Evolutionary conservation across 768 basidiomycete genomes (phyloP), one percentile per base, ranked within the genome.

Genomic region (Tylopilus sp.): DNA sequence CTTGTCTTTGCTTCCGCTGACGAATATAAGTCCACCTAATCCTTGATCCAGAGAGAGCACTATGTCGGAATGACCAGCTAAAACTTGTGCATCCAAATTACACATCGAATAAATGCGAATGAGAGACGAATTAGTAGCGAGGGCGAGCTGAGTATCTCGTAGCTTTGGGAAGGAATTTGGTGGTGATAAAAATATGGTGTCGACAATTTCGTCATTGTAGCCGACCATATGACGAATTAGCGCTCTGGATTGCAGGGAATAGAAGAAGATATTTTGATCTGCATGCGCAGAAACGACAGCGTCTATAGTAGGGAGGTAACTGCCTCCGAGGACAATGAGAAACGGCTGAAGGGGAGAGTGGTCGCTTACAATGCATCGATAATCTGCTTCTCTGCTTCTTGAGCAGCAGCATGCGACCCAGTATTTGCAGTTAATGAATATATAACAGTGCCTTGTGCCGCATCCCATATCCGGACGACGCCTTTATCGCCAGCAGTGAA

Each of bases 161-260:
- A 63, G 56, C 36, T 63, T 56, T 26, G 58, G 59, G 8, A 58
- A 62, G 19, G 67, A 43, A 21, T 74, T 66, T 24, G 62, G n/a
- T 29, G 77, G 65, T 41, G 81, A 81, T 53, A 99, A 78, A 72
- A 94, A 92, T 25, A 81, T 77, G 6, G 86, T 82, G 63, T 98
- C 97, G 46, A 98, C 88, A 59, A 98, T 94, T 71, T 98, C 96
- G 71, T 99, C 97, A 69, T 98, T 98, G 78, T 88, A 99, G 0
- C 97, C 97, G 62, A 98, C 85, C 59, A 98, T 73, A 61, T 98
- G 96, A 17, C 89, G 86, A 3, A 78, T 74, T 24, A 90, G 72
- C 10, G 78, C 73, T 29, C 78, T 78, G 1, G 82, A 81, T n/a
- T 76, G 68, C 9, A 96, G 74, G 3, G 91, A 93, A 69, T 94